phyloP scores from a whole-genome alignment of 129 eudicot genomes.

The Heracleum sosnowskyi region DNA sequence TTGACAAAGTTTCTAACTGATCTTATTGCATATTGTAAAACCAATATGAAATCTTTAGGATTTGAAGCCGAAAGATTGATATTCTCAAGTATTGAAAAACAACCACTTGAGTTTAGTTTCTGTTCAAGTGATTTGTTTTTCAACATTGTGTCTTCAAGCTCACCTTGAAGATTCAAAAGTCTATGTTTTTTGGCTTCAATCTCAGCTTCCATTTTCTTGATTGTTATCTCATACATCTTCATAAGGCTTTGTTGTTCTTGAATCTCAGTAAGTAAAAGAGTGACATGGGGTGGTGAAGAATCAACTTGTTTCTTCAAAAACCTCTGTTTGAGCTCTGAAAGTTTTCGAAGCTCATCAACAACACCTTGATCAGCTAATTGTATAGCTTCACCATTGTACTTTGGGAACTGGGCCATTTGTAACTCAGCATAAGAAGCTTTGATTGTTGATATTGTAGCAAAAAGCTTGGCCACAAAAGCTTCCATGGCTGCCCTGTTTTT shows the following conservation, averaged over 20 bases:
- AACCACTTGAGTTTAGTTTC: conserved; percentile 61
- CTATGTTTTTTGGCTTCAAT: conserved; percentile 47
- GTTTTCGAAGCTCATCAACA: conserved; percentile 49
- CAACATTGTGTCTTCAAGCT: background rate
- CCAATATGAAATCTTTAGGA: conserved; percentile 40
- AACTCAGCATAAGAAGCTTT: conserved; percentile 92
- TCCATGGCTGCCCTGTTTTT: conserved; percentile 52
- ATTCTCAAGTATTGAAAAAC: conserved; percentile 47
- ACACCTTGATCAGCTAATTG: conserved; percentile 71
- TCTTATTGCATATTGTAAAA: conserved; percentile 43
- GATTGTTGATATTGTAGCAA: conserved; percentile 61
- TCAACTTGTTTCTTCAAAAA: conserved; percentile 57
- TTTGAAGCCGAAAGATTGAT: conserved; percentile 34
- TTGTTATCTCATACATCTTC: conserved; percentile 85
- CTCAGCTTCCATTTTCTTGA: conserved; percentile 73
- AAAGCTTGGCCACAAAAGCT: conserved; percentile 72
- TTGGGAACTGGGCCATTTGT: conserved; percentile 75
- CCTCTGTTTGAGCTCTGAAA: conserved; percentile 57
- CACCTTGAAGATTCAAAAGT: conserved; percentile 14
- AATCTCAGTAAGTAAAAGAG: conserved; percentile 58
- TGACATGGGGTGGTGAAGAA: conserved; percentile 67
- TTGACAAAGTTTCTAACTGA: conserved; percentile 66
- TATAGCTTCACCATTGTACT: conserved; percentile 49
- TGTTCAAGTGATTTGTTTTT: conserved; percentile 8
- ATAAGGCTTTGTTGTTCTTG: conserved; percentile 67